Conservation (phyloP, 2,329 filamentous ascomycete genomes). For the Verticillium longisporum region DNA sequence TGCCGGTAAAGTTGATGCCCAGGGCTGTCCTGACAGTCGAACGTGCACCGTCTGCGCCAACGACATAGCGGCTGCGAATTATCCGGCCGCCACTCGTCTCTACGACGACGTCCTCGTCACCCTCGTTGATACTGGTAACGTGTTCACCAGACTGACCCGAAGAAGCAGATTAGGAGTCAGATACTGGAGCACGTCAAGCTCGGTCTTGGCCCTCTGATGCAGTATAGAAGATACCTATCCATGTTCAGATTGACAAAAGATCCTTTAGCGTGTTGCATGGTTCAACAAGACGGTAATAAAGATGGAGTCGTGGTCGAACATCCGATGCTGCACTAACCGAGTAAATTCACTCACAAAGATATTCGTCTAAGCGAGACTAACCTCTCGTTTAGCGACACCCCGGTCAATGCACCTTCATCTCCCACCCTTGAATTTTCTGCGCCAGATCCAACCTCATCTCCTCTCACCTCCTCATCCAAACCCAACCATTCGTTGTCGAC, state of each 20-base stretch:
- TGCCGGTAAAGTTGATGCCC: constrained; percentile 33
- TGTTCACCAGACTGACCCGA: constrained; percentile 24
- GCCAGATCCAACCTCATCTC: neutral
- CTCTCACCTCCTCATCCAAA: neutral
- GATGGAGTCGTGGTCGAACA: too few relatives aligned
- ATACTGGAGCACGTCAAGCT: constrained; percentile 6
- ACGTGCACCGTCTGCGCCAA: constrained; percentile 46
- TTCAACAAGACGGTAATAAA: too few relatives aligned
- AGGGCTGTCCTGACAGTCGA: constrained; percentile 36
- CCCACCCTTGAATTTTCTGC: neutral
- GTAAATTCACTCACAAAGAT: neutral
- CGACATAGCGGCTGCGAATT: constrained; percentile 31
- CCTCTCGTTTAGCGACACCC: neutral
- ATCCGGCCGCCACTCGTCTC: constrained; percentile 22
- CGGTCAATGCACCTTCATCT: neutral
- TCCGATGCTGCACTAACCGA: too few relatives aligned
- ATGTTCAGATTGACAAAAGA: too few relatives aligned
- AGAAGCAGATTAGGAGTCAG: too few relatives aligned
- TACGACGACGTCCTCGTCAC: constrained; percentile 14
- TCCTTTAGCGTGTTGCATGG: too few relatives aligned
- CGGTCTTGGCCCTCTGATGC: too few relatives aligned
- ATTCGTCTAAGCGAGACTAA: neutral
- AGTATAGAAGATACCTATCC: too few relatives aligned
- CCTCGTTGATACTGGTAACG: constrained; percentile 22
- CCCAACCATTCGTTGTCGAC: neutral